Percentiles rank a stretch among this genome's conserved stretches.
phyloP scores from a whole-genome alignment of 176 grass and related monocot species.

The Alloteropsis semialata region DNA sequence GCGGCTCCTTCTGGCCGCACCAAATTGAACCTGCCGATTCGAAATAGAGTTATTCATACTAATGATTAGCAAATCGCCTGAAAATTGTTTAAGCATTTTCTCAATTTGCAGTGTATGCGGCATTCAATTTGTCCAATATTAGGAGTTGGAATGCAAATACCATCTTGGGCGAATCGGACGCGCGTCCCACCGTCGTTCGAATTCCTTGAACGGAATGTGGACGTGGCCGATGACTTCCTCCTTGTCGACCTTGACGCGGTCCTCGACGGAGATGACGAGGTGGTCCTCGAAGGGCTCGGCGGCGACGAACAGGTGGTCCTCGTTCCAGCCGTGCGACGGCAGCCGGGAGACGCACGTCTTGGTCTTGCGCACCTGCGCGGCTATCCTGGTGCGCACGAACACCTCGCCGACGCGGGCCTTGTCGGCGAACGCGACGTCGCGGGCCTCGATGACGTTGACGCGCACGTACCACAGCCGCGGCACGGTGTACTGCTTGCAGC shows the following conservation, averaged over 20 bases:
- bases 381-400: constrained; percentile 35
- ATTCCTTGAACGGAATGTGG: constrained; percentile 37
- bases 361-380: constrained; percentile 39
- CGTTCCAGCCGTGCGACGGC: constrained; percentile 49
- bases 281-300: constrained; percentile 60
- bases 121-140: not conserved
- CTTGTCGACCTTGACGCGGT: constrained; percentile 52
- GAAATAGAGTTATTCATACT: not conserved
- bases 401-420: constrained; percentile 51
- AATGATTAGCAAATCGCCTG: not conserved
- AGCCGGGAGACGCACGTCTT: constrained; percentile 31
- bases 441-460: constrained; percentile 49
- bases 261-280: constrained; percentile 53
- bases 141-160: not conserved
- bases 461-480: constrained; percentile 73
- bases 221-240: constrained; percentile 58
- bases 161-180: constrained; percentile 43
- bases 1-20: constrained; percentile 40
- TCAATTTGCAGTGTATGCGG: not conserved
- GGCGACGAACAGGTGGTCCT: constrained; percentile 65
- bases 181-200: constrained; percentile 47
- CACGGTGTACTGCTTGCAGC: constrained; percentile 62
- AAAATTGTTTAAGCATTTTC: not conserved
- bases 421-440: constrained; percentile 44
- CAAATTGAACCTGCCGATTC: constrained; percentile 35